A percentile compares a stretch with the other conserved stretches of the same genome.
Evolutionary conservation across 1,284 basidiomycete genomes (phyloP).

Genomic region (Rhodofomes roseus): DNA sequence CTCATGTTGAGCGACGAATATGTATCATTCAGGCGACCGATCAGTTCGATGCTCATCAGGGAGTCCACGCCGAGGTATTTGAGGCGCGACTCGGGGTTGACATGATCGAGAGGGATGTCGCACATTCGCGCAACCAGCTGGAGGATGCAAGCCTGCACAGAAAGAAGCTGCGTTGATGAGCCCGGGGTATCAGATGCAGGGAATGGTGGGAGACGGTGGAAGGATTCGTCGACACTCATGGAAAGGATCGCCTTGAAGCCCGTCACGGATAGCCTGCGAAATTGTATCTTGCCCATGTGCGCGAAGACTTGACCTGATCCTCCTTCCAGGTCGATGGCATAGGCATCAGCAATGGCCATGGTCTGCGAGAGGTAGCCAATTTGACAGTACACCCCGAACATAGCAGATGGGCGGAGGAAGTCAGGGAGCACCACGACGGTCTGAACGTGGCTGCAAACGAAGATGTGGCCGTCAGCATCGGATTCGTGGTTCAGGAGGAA

Average conservation of each 20-base stretch:
- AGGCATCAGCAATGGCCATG: conserved; percentile 14
- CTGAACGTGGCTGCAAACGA: conserved; percentile 58
- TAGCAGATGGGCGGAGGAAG: conserved; percentile 35
- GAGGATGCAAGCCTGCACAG: not conserved
- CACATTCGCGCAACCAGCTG: conserved; percentile 42
- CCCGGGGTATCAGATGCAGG: not conserved
- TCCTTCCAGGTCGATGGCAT: conserved; percentile 38
- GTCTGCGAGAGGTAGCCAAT: conserved; percentile 34
- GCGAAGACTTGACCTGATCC: conserved; percentile 42
- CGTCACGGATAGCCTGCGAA: conserved; percentile 47
- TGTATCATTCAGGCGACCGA: conserved; percentile 31
- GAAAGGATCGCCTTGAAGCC: conserved; percentile 44
- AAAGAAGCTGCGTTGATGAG: not conserved
- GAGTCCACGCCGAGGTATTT: conserved; percentile 51
- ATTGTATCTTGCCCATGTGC: conserved; percentile 50
- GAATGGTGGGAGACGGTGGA: not conserved
- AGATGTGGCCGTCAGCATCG: conserved; percentile 42
- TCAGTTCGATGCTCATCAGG: conserved; percentile 51
- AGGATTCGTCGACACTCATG: conserved; percentile 8
- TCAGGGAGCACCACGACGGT: conserved; percentile 42
- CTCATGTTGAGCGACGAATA: conserved; percentile 33
- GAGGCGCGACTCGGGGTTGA: conserved; percentile 36
- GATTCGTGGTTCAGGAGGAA: conserved; percentile 62
- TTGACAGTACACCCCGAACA: conserved; percentile 51
- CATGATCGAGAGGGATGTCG: conserved; percentile 27